phyloP scores from a whole-genome alignment of 78 protist genomes.

The Ministeria vibrans region DNA sequence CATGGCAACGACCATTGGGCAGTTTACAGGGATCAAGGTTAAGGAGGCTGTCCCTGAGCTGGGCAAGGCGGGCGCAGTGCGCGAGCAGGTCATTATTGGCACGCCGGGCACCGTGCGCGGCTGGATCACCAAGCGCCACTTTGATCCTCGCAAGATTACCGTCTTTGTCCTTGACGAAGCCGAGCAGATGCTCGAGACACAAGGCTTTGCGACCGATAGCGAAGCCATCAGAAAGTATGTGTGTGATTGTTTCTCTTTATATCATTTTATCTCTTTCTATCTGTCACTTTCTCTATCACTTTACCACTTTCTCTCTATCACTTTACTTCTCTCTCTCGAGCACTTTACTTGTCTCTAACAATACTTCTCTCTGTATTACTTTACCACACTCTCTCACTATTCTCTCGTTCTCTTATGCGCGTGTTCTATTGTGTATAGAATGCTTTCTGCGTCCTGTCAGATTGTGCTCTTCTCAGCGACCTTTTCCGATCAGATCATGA shows the following conservation, averaged over 20 bases:
- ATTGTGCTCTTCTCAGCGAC: slow-evolving; percentile 68
- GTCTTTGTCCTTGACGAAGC: slow-evolving; percentile 79
- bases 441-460: too few relatives aligned
- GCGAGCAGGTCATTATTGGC: slow-evolving; percentile 73
- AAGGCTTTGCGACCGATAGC: background rate
- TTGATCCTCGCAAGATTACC: slow-evolving; percentile 23
- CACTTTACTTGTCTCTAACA: too few relatives aligned
- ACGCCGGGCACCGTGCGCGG: slow-evolving; percentile 75
- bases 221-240: background rate
- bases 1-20: slow-evolving; percentile 24
- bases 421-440: too few relatives aligned
- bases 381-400: too few relatives aligned
- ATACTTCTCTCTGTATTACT: too few relatives aligned
- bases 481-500: slow-evolving; percentile 30
- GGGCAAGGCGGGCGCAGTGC: background rate
- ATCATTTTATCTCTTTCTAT: background rate
- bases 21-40: background rate
- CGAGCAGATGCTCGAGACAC: slow-evolving; percentile 12
- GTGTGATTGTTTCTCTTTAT: background rate
- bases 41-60: background rate
- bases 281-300: background rate
- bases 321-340: background rate
- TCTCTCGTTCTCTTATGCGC: too few relatives aligned
- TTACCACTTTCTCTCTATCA: background rate
- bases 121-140: background rate